Evolutionary conservation across 805 yeast species (phyloP).

Genomic region (Peterozyma toletana): DNA sequence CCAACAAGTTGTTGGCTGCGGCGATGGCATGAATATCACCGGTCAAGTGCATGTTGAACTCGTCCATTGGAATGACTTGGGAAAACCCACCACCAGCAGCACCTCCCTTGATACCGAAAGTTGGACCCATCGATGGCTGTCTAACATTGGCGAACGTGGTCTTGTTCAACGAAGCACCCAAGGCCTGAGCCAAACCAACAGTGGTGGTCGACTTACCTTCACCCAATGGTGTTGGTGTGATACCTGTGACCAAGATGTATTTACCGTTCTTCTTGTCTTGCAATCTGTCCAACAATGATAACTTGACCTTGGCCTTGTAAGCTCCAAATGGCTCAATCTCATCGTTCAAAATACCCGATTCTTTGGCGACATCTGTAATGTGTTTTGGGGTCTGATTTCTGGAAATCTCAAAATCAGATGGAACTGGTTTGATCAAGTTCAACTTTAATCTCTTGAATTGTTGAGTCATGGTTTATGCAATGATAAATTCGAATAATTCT

Average conservation of each 20-base stretch:
- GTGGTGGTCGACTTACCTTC: conserved; percentile 98
- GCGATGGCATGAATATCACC: conserved; percentile 97
- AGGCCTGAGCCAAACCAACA: conserved; percentile 92
- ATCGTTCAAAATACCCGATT: conserved; percentile 67
- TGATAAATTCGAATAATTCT: too few species aligned
- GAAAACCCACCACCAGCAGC: conserved; percentile 99
- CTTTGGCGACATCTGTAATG: conserved; percentile 66
- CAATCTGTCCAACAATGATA: conserved; percentile 65
- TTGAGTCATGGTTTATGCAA: conserved; percentile 5
- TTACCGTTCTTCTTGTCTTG: conserved; percentile 62
- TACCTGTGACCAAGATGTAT: conserved; percentile 90
- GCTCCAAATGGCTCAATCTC: conserved; percentile 89
- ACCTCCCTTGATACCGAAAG: conserved; percentile 98
- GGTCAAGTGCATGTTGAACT: conserved; percentile 93
- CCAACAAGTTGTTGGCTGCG: conserved; percentile 86
- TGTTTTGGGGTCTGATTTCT: conserved; percentile 84
- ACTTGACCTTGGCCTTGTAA: conserved; percentile 81
- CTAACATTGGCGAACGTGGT: conserved; percentile 91
- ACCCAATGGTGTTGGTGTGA: conserved; percentile 96
- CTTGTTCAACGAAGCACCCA: conserved; percentile 81
- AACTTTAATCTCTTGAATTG: conserved; percentile 29
- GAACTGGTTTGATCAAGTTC: conserved; percentile 56
- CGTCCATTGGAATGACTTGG: conserved; percentile 98
- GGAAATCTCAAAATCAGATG: conserved; percentile 86
- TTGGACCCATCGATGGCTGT: conserved; percentile 98